These are phyloP conservation scores for Colletotrichum eleusines DNA, from an alignment of 2,329 filamentous ascomycete genomes.

Conservation along the genomic window DNA sequence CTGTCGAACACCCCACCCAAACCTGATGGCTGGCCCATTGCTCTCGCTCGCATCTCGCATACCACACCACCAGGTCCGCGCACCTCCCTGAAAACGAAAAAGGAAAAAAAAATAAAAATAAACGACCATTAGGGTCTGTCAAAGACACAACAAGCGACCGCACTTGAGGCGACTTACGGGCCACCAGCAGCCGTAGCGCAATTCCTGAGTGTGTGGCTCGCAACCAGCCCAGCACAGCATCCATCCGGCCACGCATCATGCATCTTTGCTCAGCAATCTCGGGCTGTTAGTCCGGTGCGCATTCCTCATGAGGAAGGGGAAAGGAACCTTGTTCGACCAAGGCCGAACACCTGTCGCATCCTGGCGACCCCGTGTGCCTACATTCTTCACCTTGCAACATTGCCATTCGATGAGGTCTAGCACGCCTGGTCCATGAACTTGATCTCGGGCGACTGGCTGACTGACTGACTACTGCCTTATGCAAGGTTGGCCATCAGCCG, in stretches of 20 bases:
- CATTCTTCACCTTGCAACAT: neutral
- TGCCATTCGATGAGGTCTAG: neutral
- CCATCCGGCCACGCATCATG: constrained; percentile 4
- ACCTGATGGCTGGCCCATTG: constrained; percentile 4
- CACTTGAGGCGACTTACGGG: neutral
- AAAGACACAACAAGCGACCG: neutral
- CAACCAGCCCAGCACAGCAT: neutral
- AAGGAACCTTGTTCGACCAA: constrained; percentile 3
- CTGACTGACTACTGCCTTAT: neutral
- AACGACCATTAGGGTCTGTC: neutral
- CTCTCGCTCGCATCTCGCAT: no score
- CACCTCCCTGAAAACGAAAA: constrained; percentile 8
- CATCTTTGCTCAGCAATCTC: constrained; percentile 30
- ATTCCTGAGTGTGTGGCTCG: constrained; percentile 1
- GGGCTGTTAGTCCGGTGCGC: constrained; percentile 7
- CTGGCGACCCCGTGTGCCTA: neutral
- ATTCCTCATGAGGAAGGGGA: constrained; percentile 22
- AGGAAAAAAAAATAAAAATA: no score
- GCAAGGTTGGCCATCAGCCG: neutral
- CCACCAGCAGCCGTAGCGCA: neutral
- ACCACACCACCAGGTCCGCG: constrained; percentile 9
- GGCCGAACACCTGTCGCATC: neutral
- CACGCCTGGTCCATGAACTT: neutral
- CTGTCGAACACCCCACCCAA: neutral
- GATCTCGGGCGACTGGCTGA: neutral